phyloP scores from a whole-genome alignment of 2,329 filamentous ascomycete species.

The Dothideomycetes sp. region DNA sequence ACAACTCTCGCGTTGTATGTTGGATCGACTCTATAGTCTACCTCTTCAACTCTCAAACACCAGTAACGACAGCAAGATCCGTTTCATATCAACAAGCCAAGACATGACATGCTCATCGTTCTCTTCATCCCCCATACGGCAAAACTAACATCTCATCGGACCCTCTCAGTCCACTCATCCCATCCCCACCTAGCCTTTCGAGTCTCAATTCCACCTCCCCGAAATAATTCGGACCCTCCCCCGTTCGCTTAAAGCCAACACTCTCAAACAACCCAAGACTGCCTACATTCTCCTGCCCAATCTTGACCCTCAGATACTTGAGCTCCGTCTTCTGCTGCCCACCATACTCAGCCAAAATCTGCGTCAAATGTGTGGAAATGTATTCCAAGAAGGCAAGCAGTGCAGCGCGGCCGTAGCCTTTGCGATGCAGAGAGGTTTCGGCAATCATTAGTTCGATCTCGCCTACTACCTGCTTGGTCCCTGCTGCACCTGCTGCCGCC shows the following conservation, averaged over 20 bases:
- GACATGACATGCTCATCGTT: too few relatives aligned
- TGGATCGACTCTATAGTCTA: too few relatives aligned
- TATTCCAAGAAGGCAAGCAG: constrained; percentile 62
- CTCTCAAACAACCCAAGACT: constrained; percentile 52
- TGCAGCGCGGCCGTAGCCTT: constrained; percentile 55
- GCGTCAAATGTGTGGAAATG: constrained; percentile 41
- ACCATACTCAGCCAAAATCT: constrained; percentile 48
- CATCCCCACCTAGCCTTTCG: too few relatives aligned
- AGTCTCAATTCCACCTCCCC: constrained; percentile 55
- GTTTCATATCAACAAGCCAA: too few relatives aligned
- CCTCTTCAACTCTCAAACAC: too few relatives aligned
- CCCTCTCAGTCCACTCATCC: too few relatives aligned
- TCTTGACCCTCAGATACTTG: constrained; percentile 49
- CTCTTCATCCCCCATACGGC: too few relatives aligned
- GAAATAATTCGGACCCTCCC: constrained; percentile 50
- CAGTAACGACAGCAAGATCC: too few relatives aligned
- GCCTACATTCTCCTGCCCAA: constrained; percentile 43
- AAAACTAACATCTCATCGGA: too few relatives aligned
- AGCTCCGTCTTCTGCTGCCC: constrained; percentile 14
- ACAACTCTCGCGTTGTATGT: too few relatives aligned
- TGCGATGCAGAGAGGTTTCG: constrained; percentile 40
- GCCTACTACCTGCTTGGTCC: constrained; percentile 38
- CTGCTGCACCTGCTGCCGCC: neutral
- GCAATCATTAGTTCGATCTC: constrained; percentile 88
- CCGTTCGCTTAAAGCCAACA: constrained; percentile 43